phyloP scores from a whole-genome alignment of 139 green algal species.

The Spirogloea muscicola region DNA sequence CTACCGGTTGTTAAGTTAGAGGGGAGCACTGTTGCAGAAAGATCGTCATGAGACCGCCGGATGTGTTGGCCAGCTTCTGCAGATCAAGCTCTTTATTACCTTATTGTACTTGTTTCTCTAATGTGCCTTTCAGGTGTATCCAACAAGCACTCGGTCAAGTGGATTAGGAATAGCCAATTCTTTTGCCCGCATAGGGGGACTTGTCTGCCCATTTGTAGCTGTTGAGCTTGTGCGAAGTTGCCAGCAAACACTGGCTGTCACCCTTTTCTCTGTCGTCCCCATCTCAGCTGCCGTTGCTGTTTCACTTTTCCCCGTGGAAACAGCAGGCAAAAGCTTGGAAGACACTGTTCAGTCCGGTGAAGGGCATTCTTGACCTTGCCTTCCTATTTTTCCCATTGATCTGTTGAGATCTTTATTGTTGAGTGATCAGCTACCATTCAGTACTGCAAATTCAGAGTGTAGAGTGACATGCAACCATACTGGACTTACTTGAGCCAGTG shows the following conservation, averaged over 20 bases:
- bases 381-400: too few relatives aligned
- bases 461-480: too few relatives aligned
- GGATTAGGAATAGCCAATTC: constrained; percentile 47
- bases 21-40: too few relatives aligned
- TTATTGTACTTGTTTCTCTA: constrained; percentile 41
- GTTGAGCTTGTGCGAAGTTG: constrained; percentile 38
- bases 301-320: constrained; percentile 23
- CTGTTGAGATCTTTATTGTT: too few relatives aligned
- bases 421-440: too few relatives aligned
- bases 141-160: constrained; percentile 60
- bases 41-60: too few relatives aligned
- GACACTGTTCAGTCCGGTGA: background rate
- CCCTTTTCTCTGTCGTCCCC: constrained; percentile 17
- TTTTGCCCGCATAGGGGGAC: constrained; percentile 40
- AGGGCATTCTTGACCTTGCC: too few relatives aligned
- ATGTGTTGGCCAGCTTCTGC: too few relatives aligned
- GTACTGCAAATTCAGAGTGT: too few relatives aligned
- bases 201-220: constrained; percentile 48
- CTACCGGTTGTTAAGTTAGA: too few relatives aligned
- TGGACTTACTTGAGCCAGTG: too few relatives aligned
- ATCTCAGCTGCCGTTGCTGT: constrained; percentile 18
- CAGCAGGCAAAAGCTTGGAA: background rate
- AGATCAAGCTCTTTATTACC: too few relatives aligned
- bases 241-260: constrained; percentile 5
- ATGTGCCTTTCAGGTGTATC: constrained; percentile 61